Evolutionary conservation across 345 rosid species (phyloP).

Genomic region (Gossypium herbaceum): DNA sequence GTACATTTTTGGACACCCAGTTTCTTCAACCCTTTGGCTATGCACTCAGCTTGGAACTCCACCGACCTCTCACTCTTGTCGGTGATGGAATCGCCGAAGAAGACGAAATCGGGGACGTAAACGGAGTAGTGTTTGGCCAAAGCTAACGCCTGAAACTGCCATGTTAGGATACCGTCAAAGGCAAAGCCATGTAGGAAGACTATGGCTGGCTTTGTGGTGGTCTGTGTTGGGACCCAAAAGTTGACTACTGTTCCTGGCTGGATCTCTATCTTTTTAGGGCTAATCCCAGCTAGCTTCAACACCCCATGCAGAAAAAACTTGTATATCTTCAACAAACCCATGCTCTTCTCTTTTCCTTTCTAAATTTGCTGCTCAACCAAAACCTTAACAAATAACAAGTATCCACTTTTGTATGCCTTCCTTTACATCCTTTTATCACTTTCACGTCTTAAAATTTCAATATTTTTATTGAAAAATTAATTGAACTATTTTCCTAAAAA

Average conservation of each 20-base stretch:
- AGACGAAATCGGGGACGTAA: slow-evolving; percentile 45
- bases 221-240: slow-evolving; percentile 35
- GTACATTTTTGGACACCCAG: slow-evolving; percentile 40
- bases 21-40: slow-evolving; percentile 30
- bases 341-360: not conserved
- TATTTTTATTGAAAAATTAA: too few relatives aligned
- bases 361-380: too few relatives aligned
- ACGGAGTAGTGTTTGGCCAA: slow-evolving; percentile 29
- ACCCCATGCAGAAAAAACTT: slow-evolving; percentile 14
- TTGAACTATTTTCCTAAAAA: too few relatives aligned
- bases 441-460: too few relatives aligned
- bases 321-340: slow-evolving; percentile 21
- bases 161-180: slow-evolving; percentile 31
- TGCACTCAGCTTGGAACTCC: slow-evolving; percentile 43
- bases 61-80: slow-evolving; percentile 21
- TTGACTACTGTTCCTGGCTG: slow-evolving; percentile 37
- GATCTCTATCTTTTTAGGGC: slow-evolving; percentile 22
- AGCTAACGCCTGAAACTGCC: slow-evolving; percentile 40
- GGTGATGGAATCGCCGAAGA: slow-evolving; percentile 46
- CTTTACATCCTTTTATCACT: too few relatives aligned
- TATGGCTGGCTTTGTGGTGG: slow-evolving; percentile 22
- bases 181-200: slow-evolving; percentile 43
- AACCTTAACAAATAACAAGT: too few relatives aligned
- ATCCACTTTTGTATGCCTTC: too few relatives aligned
- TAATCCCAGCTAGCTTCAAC: slow-evolving; percentile 28